Conservation (phyloP, 1,284 basidiomycete genomes). For the Leccinum subrobustum region DNA sequence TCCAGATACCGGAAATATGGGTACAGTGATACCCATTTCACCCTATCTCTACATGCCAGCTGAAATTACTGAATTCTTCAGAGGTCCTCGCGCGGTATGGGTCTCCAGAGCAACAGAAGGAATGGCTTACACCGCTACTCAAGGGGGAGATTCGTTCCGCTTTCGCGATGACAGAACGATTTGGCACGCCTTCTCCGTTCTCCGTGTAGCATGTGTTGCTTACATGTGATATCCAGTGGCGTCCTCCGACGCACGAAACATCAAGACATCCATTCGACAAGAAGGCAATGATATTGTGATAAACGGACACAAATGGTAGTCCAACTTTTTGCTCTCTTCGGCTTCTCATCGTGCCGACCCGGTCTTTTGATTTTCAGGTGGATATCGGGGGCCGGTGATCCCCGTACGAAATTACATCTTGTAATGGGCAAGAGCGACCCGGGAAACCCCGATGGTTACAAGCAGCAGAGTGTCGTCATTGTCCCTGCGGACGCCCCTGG, state of each 20-base stretch:
- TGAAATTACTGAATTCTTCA: conserved; percentile 31
- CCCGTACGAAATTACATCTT: conserved; percentile 85
- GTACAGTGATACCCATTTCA: conserved; percentile 40
- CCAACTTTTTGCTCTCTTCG: conserved; percentile 1
- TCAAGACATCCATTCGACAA: conserved; percentile 82
- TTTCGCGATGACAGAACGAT: conserved; percentile 94
- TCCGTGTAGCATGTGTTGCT: neutral
- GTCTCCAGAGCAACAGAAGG: conserved; percentile 84
- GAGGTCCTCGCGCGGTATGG: conserved; percentile 97
- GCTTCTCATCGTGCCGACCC: conserved; percentile 11
- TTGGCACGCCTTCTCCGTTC: conserved; percentile 50
- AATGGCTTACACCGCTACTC: conserved; percentile 87
- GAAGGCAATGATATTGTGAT: conserved; percentile 91
- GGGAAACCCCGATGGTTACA: conserved; percentile 67
- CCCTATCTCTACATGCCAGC: conserved; percentile 1
- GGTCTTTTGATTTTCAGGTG: conserved; percentile 53
- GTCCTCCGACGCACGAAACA: conserved; percentile 96
- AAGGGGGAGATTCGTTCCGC: conserved; percentile 93
- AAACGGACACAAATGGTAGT: conserved; percentile 94
- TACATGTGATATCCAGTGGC: conserved; percentile 56
- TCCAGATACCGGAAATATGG: conserved; percentile 96
- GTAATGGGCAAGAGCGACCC: conserved; percentile 93
- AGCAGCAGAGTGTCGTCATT: conserved; percentile 92
- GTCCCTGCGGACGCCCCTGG: conserved; percentile 88
- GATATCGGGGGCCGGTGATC: conserved; percentile 97